A percentile compares a stretch with the other conserved stretches of the same genome.
phyloP scores from a whole-genome alignment of 2,329 filamentous ascomycete species.

The Colletotrichum trifolii region DNA sequence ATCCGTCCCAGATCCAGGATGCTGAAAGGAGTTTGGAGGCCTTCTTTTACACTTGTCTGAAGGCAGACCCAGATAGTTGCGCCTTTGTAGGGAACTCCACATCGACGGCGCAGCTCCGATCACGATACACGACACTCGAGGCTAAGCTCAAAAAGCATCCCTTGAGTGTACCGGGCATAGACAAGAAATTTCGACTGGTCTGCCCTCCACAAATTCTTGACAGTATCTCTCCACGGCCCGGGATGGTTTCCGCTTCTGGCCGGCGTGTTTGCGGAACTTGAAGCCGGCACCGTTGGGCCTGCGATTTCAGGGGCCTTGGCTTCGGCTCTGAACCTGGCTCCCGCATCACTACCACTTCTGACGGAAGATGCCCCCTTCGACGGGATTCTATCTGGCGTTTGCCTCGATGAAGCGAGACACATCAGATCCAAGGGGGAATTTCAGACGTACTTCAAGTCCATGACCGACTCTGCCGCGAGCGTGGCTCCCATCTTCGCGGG shows the following conservation, averaged over 20 bases:
- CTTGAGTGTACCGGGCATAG: not conserved
- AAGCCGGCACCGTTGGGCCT: not conserved
- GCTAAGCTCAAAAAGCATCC: slow-evolving; percentile 2
- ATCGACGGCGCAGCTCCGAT: not conserved
- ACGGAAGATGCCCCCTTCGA: slow-evolving; percentile 6
- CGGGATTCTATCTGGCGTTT: slow-evolving; percentile 19
- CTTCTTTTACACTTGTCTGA: slow-evolving; percentile 19
- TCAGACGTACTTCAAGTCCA: slow-evolving; percentile 12
- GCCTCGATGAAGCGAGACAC: slow-evolving; percentile 12
- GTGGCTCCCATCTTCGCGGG: slow-evolving; percentile 21
- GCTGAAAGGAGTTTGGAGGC: slow-evolving; percentile 19
- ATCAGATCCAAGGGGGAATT: slow-evolving; percentile 8
- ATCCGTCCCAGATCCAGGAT: slow-evolving; percentile 10
- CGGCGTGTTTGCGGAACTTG: slow-evolving; percentile 10
- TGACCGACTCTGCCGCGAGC: slow-evolving; percentile 19
- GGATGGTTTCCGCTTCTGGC: slow-evolving; percentile 7
- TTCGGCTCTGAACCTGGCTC: not conserved
- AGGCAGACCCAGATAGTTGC: not conserved
- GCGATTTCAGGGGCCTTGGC: slow-evolving; percentile 11
- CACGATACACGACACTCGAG: slow-evolving; percentile 7
- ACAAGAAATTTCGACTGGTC: slow-evolving; percentile 24
- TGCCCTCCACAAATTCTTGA: slow-evolving; percentile 11
- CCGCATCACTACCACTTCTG: slow-evolving; percentile 6
- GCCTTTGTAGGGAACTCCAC: not conserved
- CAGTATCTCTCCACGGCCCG: not conserved